Evolutionary conservation across 371 early-diverging fungal species (phyloP).

Genomic region (Entomophthora muscae): DNA sequence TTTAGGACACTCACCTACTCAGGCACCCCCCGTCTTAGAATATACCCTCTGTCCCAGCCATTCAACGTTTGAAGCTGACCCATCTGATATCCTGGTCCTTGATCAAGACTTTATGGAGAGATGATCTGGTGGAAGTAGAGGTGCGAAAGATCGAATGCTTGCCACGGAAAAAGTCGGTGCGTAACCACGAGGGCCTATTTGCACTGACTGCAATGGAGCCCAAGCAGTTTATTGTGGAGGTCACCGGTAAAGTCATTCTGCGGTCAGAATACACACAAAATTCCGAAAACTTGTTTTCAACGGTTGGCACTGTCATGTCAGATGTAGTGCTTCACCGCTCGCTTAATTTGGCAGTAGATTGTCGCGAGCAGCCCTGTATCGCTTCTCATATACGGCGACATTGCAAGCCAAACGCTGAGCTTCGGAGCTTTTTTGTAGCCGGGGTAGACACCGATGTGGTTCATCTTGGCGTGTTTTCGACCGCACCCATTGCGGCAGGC

Average conservation of each 20-base stretch:
- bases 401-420: slow-evolving; percentile 50
- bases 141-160: slow-evolving; percentile 8
- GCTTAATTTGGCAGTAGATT: slow-evolving; percentile 54
- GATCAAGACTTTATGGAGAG: slow-evolving; percentile 18
- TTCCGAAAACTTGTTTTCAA: slow-evolving; percentile 32
- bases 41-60: slow-evolving; percentile 11
- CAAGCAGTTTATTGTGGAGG: slow-evolving; percentile 44
- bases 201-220: slow-evolving; percentile 35
- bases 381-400: slow-evolving; percentile 48
- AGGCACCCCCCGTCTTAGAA: neutral
- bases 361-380: slow-evolving; percentile 46
- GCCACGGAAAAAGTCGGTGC: neutral
- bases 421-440: slow-evolving; percentile 38
- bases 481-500: slow-evolving; percentile 29
- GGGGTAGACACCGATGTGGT: slow-evolving; percentile 29
- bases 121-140: slow-evolving; percentile 7
- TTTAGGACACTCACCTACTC: slow-evolving; percentile 2
- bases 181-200: slow-evolving; percentile 38
- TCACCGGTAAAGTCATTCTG: slow-evolving; percentile 48
- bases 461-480: slow-evolving; percentile 51
- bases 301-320: slow-evolving; percentile 38
- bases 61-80: slow-evolving; percentile 11
- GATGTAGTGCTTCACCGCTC: slow-evolving; percentile 55
- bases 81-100: slow-evolving; percentile 14
- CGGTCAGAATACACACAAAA: slow-evolving; percentile 42